Evolutionary conservation across 225 moss, liverwort and hornwort species (phyloP), one percentile per base, ranked within the genome.

Genomic region (Neckera pumila): DNA sequence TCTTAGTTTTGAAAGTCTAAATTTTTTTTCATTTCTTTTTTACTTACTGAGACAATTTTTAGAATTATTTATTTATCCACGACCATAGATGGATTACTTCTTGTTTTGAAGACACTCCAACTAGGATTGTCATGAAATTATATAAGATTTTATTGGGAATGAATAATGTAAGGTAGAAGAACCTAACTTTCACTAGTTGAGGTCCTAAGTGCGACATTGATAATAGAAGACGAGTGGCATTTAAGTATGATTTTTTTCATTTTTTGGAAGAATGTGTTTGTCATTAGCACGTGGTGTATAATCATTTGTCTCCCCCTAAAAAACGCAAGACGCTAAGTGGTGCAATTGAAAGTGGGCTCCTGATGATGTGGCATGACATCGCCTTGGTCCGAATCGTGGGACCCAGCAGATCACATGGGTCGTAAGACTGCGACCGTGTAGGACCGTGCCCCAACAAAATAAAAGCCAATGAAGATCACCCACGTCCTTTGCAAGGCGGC

Each of bases 11-110:
- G 4, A 14, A 51, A 51, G 17, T 3, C 0, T 73, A 0, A 17
- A 4, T 6, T 28, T 42, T 26, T 26, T 14, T 28, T 30, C 17
- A 43, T 26, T 73, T 73, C 8, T 3, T 34, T 21, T 21, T 14
- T 9, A 51, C 5, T 34, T 20, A 9, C 53, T 53, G 0, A 49
- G 0, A 20, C 1, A 0, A 7, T 7, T 31, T 33, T 8, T 5
- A 75, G 4, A 75, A 75, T 49, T 49, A 13, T 20, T 75, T 14
- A 20, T 14, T 76, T 22, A 76, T 34, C 7, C 3, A 34, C 9
- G 9, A 34, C 3, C 13, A 3, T 34, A 34, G 21, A 72, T 72
- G 43, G 9, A 3, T 72, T 72, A 2, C 0, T 10, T 28, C 0
- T 28, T 2, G 45, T 17, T 26, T 17, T 10, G 2, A 73, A 73